Evolutionary conservation across 345 rosid species (phyloP).

Genomic region (rapeseed (Brassica napus)): Da-Ae NC_063435.1:7549501-7550000

Average conservation of each 20-base stretch:
- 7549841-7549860: conserved; percentile 75
- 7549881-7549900: neutral
- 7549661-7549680: conserved; percentile 37
- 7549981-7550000: conserved; percentile 51
- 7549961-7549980: conserved; percentile 40
- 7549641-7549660: conserved; percentile 33
- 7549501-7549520: neutral
- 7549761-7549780: conserved; percentile 90
- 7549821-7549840: conserved; percentile 48
- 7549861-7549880: conserved; percentile 38
- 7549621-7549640: conserved; percentile 37
- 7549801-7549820: conserved; percentile 59
- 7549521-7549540: neutral
- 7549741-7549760: conserved; percentile 37
- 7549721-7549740: conserved; percentile 28
- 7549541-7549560: conserved; percentile 27
- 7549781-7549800: conserved; percentile 73
- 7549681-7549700: conserved; percentile 35
- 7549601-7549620: conserved; percentile 33
- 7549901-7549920: conserved; percentile 8
- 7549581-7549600: conserved; percentile 52
- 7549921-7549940: neutral
- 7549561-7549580: conserved; percentile 67
- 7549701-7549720: conserved; percentile 48
- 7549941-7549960: conserved; percentile 8